phyloP scores from a whole-genome alignment of 768 basidiomycete species.

The Hortiboletus flavorubellus region DNA sequence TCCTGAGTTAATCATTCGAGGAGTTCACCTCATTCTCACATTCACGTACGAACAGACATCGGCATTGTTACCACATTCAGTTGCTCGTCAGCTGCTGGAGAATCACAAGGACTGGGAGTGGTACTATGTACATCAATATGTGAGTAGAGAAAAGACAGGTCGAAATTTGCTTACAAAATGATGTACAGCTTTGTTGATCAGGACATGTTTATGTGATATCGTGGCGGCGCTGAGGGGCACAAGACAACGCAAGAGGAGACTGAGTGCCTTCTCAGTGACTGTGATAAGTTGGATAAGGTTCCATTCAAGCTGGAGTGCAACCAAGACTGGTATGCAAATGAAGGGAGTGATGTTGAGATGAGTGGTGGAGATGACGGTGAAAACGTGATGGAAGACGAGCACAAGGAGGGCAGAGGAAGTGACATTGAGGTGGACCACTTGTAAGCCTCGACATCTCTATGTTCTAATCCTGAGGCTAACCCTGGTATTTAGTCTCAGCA shows the following conservation, averaged over 20 bases:
- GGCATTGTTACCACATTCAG: neutral
- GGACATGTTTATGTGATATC: slow-evolving; percentile 2
- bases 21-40: neutral
- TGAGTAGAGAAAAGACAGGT: neutral
- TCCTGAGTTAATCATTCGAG: neutral
- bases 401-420: neutral
- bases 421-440: neutral
- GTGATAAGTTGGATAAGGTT: neutral
- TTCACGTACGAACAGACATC: neutral
- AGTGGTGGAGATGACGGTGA: no score
- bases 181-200: neutral
- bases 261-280: neutral
- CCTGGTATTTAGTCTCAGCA: no score
- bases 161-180: neutral
- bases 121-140: neutral
- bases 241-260: neutral
- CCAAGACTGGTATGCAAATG: neutral
- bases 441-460: no score
- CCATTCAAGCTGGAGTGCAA: neutral
- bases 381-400: neutral
- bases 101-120: neutral
- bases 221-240: neutral
- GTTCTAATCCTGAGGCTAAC: no score
- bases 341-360: neutral
- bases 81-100: neutral